phyloP scores from a whole-genome alignment of 345 rosid species.

The Nephelium lappaceum region DNA sequence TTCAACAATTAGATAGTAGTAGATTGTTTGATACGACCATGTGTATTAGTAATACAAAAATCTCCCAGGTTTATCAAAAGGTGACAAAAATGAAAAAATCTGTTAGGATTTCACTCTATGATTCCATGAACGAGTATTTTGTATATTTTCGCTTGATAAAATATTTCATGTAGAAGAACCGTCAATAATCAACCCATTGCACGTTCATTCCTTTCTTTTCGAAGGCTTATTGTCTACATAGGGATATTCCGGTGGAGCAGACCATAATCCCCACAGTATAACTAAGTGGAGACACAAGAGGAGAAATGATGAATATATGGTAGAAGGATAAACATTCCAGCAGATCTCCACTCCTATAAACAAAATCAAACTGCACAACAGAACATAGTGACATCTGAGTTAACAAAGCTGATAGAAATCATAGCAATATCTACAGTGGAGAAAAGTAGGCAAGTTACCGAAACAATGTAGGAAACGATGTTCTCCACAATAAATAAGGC shows the following conservation, averaged over 20 bases:
- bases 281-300: constrained; percentile 62
- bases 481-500: constrained; percentile 84
- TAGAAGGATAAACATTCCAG: constrained; percentile 95
- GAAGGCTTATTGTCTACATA: constrained; percentile 27
- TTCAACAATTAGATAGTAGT: too few relatives aligned
- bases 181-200: not conserved
- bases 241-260: constrained; percentile 59
- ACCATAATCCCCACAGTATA: constrained; percentile 74
- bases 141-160: not conserved
- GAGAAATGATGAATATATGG: constrained; percentile 60
- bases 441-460: constrained; percentile 48
- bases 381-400: not conserved
- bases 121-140: not conserved
- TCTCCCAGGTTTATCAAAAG: not conserved
- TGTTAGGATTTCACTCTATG: not conserved
- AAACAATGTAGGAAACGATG: constrained; percentile 60
- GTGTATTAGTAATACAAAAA: not conserved
- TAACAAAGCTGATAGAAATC: not conserved
- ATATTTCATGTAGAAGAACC: not conserved
- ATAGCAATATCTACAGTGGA: not conserved
- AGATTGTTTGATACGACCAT: not conserved
- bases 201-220: constrained; percentile 29
- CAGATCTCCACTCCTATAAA: constrained; percentile 74
- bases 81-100: not conserved
- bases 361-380: constrained; percentile 55